phyloP scores from a whole-genome alignment of 331 rosid genomes.

The Acacia concinna region DNA sequence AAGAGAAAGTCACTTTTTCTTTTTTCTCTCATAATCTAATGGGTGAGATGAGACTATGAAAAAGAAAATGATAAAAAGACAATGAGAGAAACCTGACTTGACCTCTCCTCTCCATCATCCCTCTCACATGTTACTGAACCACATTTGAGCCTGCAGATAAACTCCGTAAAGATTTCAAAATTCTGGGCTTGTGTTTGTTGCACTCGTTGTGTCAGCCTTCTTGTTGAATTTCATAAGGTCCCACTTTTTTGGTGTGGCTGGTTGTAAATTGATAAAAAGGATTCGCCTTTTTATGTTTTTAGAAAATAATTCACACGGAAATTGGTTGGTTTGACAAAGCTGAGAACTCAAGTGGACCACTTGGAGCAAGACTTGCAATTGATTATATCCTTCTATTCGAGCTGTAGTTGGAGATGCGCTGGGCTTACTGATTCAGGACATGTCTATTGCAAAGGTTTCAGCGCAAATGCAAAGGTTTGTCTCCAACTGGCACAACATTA shows the following conservation, averaged over 20 bases:
- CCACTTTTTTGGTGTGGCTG: slow-evolving; percentile 65
- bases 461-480: slow-evolving; percentile 66
- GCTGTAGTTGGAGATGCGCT: slow-evolving; percentile 78
- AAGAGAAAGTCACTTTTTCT: no score
- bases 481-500: neutral
- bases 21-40: no score
- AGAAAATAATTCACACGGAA: slow-evolving; percentile 82
- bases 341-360: slow-evolving; percentile 74
- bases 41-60: no score
- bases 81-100: no score
- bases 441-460: slow-evolving; percentile 52
- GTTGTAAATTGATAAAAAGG: slow-evolving; percentile 59
- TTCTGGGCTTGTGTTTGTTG: slow-evolving; percentile 61
- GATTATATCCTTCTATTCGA: slow-evolving; percentile 66
- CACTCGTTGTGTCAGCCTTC: slow-evolving; percentile 44
- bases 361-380: slow-evolving; percentile 78
- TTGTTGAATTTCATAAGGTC: slow-evolving; percentile 44
- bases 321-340: slow-evolving; percentile 78
- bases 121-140: no score
- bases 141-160: slow-evolving; percentile 52
- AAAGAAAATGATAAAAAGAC: no score
- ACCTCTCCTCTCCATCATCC: no score
- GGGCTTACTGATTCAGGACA: slow-evolving; percentile 58
- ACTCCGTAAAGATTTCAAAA: slow-evolving; percentile 56
- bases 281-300: slow-evolving; percentile 63